phyloP scores from a whole-genome alignment of 345 rosid species.

The Syzygium grande region DNA sequence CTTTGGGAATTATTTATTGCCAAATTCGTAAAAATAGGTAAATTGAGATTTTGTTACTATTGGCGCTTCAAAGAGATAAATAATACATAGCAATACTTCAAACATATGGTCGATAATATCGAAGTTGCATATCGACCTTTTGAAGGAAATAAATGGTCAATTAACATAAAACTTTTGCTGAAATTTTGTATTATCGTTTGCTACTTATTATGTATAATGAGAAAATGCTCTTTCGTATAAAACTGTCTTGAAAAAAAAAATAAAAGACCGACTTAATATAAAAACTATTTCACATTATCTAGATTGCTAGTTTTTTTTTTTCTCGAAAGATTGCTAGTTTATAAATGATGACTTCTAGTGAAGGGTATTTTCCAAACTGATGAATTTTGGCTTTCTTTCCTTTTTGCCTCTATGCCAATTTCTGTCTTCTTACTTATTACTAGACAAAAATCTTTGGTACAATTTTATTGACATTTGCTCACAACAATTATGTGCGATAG shows the following conservation, averaged over 20 bases:
- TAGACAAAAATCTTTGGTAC: neutral
- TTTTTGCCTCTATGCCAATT: neutral
- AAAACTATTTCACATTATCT: neutral
- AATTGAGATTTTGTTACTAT: neutral
- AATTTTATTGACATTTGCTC: neutral
- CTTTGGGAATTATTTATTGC: neutral
- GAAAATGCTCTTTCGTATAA: neutral
- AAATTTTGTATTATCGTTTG: neutral
- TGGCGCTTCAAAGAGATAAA: neutral
- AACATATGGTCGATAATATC: neutral
- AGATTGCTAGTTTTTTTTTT: neutral
- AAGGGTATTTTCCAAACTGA: neutral
- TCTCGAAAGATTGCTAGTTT: neutral
- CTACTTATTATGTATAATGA: neutral
- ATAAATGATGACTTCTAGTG: neutral
- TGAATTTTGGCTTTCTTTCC: neutral
- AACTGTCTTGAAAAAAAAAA: neutral
- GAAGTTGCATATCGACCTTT: neutral
- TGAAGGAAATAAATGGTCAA: neutral
- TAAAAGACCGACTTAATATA: neutral
- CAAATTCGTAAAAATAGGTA: neutral
- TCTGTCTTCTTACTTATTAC: neutral
- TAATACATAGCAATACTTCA: neutral
- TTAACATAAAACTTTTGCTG: neutral
- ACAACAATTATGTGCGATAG: neutral